These are phyloP conservation scores for Bacterosira constricta DNA, from an alignment of 108 stramenopile genomes.

Conservation along the genomic window DNA sequence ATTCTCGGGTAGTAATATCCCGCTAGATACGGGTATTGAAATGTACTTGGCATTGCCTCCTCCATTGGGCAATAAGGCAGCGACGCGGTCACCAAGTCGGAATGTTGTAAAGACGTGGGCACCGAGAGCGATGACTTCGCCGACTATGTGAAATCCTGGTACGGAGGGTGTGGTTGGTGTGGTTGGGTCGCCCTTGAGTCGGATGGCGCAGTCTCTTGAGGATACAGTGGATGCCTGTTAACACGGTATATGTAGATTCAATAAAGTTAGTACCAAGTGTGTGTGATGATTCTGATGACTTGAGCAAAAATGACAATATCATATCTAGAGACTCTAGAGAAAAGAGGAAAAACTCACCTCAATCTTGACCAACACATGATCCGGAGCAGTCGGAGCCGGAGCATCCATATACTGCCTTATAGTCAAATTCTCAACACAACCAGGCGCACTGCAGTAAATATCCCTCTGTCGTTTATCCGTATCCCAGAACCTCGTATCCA, in stretches of 20 bases:
- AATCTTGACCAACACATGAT: constrained; percentile 61
- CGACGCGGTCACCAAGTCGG: constrained; percentile 58
- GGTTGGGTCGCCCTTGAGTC: constrained; percentile 39
- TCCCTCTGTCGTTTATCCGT: constrained; percentile 20
- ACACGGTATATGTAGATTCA: too few species aligned
- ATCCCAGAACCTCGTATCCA: neutral
- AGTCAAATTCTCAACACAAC: constrained; percentile 18
- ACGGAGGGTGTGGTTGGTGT: constrained; percentile 37
- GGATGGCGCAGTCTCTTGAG: constrained; percentile 54
- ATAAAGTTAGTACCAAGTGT: neutral
- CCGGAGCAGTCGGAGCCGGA: constrained; percentile 19
- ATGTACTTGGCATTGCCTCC: constrained; percentile 68
- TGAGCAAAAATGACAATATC: neutral
- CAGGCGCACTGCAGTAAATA: constrained; percentile 24
- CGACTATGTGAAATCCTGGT: constrained; percentile 68
- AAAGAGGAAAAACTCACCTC: too few species aligned
- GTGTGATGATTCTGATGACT: neutral
- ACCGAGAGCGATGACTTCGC: constrained; percentile 48
- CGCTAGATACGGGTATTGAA: constrained; percentile 38
- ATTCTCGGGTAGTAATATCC: constrained; percentile 60
- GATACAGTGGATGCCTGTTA: constrained; percentile 71
- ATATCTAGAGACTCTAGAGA: too few species aligned
- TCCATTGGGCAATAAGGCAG: constrained; percentile 64
- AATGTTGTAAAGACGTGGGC: neutral
- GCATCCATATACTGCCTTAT: constrained; percentile 25